Evolutionary conservation across 306 rosid genomes (phyloP).

Genomic region (Bauhinia variegata): DNA sequence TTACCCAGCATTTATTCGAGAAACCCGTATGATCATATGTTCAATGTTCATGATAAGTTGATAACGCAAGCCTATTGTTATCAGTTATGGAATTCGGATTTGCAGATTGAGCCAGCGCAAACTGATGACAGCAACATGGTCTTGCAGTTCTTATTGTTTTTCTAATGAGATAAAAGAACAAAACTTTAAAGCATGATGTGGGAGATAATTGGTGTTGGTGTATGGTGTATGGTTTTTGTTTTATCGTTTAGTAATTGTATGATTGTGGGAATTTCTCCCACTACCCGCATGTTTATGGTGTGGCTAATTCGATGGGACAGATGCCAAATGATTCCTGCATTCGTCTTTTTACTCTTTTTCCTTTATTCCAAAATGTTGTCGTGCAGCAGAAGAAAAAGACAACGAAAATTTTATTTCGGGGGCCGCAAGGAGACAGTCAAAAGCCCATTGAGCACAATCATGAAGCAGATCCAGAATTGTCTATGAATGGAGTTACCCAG

Average conservation of each 20-base stretch:
- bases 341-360: constrained; percentile 18
- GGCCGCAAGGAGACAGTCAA: not conserved
- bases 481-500: not conserved
- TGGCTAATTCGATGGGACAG: constrained; percentile 7
- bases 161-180: too few relatives aligned
- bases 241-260: constrained; percentile 47
- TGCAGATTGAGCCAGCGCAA: too few relatives aligned
- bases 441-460: not conserved
- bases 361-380: too few relatives aligned
- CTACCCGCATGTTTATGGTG: not conserved
- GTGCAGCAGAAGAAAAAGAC: not conserved
- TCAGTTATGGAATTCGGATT: too few relatives aligned
- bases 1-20: constrained; percentile 19
- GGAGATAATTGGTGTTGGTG: too few relatives aligned
- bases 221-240: constrained; percentile 16
- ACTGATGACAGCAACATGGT: too few relatives aligned
- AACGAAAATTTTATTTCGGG: not conserved
- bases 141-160: too few relatives aligned
- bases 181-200: constrained; percentile 11
- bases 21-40: not conserved
- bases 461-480: not conserved
- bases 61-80: not conserved
- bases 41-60: not conserved
- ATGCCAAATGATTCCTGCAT: constrained; percentile 24
- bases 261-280: constrained; percentile 18